phyloP scores from a whole-genome alignment of 2,329 filamentous ascomycete genomes.

The Lachnellula cervina region DNA sequence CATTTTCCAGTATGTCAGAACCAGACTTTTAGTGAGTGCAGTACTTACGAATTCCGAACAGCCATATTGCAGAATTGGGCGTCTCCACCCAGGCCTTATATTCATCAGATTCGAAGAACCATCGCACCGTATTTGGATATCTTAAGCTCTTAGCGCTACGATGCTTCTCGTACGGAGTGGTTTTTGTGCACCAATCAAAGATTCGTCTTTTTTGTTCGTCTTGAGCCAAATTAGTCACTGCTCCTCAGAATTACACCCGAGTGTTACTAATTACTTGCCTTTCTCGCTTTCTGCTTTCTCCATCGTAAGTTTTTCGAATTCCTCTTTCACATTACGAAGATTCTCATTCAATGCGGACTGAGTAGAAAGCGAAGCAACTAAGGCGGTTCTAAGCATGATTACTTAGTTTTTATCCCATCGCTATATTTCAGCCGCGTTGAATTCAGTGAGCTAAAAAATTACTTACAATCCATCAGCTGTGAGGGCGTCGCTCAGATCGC shows the following conservation, averaged over 20 bases:
- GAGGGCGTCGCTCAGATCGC: constrained; percentile 11
- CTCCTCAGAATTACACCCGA: no score
- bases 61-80: constrained; percentile 14
- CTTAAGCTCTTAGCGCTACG: not conserved
- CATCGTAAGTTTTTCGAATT: no score
- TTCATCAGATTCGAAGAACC: constrained; percentile 15
- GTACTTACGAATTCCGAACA: constrained; percentile 15
- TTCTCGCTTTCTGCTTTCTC: not conserved
- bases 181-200: not conserved
- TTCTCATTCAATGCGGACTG: no score
- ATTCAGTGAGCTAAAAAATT: no score
- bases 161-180: not conserved
- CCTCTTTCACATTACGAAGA: no score
- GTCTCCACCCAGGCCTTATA: constrained; percentile 9
- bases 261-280: not conserved
- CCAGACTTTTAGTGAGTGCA: no score
- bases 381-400: no score
- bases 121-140: constrained; percentile 8
- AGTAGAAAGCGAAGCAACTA: no score
- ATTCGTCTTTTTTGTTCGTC: not conserved
- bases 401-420: no score
- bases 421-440: no score
- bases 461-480: not conserved
- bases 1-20: no score
- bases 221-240: no score